These are phyloP conservation scores for Xylaria venustula DNA, from an alignment of 495 filamentous ascomycete genomes.

Conservation along the genomic window DNA sequence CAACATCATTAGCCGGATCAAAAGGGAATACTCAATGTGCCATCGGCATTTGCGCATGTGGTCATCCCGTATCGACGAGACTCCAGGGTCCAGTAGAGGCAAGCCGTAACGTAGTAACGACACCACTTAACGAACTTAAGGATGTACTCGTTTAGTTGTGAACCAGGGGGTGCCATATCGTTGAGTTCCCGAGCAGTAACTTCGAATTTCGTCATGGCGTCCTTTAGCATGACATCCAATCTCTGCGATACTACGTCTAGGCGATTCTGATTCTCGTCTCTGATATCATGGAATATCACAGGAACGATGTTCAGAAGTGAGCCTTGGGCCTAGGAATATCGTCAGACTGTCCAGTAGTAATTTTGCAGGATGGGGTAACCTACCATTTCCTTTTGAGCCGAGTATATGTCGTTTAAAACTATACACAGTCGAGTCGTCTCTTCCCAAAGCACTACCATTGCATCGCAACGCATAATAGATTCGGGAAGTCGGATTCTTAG, in stretches of 20 bases:
- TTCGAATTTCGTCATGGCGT: slow-evolving; percentile 17
- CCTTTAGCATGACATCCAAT: slow-evolving; percentile 1
- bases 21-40: slow-evolving; percentile 17
- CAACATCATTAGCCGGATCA: too few relatives aligned
- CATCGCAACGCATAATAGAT: slow-evolving; percentile 16
- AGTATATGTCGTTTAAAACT: slow-evolving; percentile 23
- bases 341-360: neutral
- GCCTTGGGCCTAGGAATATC: slow-evolving; percentile 18
- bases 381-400: slow-evolving; percentile 26
- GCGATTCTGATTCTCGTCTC: slow-evolving; percentile 7
- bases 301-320: slow-evolving; percentile 21
- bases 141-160: slow-evolving; percentile 14
- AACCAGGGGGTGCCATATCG: slow-evolving; percentile 5
- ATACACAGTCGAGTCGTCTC: slow-evolving; percentile 19
- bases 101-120: slow-evolving; percentile 20
- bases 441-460: slow-evolving; percentile 20
- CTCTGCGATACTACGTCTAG: slow-evolving; percentile 14
- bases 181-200: slow-evolving; percentile 10
- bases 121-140: slow-evolving; percentile 21
- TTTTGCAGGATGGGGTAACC: neutral
- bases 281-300: slow-evolving; percentile 20
- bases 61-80: slow-evolving; percentile 21
- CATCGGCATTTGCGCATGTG: slow-evolving; percentile 14
- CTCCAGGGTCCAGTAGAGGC: slow-evolving; percentile 22
- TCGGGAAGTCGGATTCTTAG: slow-evolving; percentile 20